A percentile compares a stretch with the other conserved stretches of the same genome.
These are phyloP conservation scores for Pythium sukuiense DNA, from an alignment of 352 stramenopile genomes.

Conservation along the genomic window DNA sequence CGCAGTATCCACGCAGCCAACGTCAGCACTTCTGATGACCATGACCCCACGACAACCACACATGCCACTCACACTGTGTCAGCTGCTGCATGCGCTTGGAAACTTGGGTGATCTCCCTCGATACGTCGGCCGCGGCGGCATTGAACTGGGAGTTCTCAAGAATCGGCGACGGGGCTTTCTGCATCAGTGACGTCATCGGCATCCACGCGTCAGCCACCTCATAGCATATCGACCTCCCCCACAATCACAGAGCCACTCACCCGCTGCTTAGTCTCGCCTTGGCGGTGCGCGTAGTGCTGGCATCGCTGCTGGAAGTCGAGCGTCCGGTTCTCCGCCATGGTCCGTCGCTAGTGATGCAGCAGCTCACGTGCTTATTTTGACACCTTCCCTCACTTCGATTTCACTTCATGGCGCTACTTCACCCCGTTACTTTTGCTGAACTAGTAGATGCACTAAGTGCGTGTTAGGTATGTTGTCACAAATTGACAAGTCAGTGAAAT, in stretches of 20 bases:
- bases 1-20: neutral
- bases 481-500: neutral
- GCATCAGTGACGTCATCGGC: slow-evolving; percentile 6
- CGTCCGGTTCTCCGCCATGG: slow-evolving; percentile 72
- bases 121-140: slow-evolving; percentile 75
- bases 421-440: slow-evolving; percentile 13
- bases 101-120: slow-evolving; percentile 79
- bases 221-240: slow-evolving; percentile 24
- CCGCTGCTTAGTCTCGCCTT: slow-evolving; percentile 26
- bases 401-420: slow-evolving; percentile 34
- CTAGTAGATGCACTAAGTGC: neutral
- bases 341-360: neutral
- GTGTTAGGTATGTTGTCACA: neutral
- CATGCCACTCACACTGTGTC: slow-evolving; percentile 55
- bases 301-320: slow-evolving; percentile 67
- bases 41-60: neutral
- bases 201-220: neutral
- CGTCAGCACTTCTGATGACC: neutral
- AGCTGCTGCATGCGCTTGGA: slow-evolving; percentile 82
- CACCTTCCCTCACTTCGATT: slow-evolving; percentile 23
- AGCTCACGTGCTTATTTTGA: slow-evolving; percentile 18
- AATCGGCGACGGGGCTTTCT: slow-evolving; percentile 48
- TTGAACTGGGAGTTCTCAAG: slow-evolving; percentile 84
- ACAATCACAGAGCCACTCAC: neutral
- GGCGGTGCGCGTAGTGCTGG: slow-evolving; percentile 43